phyloP scores from a whole-genome alignment of 2,329 filamentous ascomycete genomes.

The Xylogone sp. region DNA sequence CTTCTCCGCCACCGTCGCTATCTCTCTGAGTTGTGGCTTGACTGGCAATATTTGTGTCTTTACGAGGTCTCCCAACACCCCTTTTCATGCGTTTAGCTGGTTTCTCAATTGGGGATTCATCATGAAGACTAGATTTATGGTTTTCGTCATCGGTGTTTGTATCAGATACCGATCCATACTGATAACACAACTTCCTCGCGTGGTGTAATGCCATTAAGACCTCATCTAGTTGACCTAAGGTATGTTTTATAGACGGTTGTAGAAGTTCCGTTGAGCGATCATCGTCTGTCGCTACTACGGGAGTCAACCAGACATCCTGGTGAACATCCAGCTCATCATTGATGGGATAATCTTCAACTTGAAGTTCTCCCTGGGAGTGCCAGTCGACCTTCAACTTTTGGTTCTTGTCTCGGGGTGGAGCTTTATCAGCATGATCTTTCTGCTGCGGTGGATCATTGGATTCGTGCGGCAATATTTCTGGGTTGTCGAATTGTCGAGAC shows the following conservation, averaged over 20 bases:
- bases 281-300: constrained; percentile 67
- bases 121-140: not conserved
- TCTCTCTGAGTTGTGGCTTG: not conserved
- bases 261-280: constrained; percentile 62
- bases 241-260: constrained; percentile 64
- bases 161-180: constrained; percentile 27
- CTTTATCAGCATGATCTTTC: not conserved
- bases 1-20: constrained; percentile 1
- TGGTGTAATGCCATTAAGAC: constrained; percentile 70
- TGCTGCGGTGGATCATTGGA: not conserved
- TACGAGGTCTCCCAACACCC: constrained; percentile 17
- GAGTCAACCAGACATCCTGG: constrained; percentile 20
- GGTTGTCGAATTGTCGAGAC: not conserved
- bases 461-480: not conserved
- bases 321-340: constrained; percentile 22
- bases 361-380: not conserved
- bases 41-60: constrained; percentile 16
- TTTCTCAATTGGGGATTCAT: not conserved
- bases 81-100: constrained; percentile 5
- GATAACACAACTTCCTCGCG: constrained; percentile 50
- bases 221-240: constrained; percentile 65
- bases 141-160: constrained; percentile 24
- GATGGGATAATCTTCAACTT: not conserved
- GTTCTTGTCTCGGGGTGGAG: no score
- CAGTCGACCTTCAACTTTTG: not conserved